Percentiles rank a stretch among this genome's conserved stretches.
Evolutionary conservation across 371 early-diverging fungal species (phyloP).

Genomic region (Syncephalastrum racemosum): DNA sequence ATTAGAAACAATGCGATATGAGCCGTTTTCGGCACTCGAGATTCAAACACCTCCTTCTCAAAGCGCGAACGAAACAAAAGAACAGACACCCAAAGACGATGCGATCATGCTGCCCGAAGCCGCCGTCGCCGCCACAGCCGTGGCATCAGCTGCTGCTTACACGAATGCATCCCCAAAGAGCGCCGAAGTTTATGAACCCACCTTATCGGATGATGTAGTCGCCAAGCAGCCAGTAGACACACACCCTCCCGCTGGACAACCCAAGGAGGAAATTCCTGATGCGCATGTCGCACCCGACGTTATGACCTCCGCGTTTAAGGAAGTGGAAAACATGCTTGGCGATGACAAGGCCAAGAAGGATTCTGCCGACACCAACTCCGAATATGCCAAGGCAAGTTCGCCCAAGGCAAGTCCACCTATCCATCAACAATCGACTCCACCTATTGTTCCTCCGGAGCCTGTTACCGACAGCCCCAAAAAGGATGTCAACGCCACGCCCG

Average conservation of each 20-base stretch:
- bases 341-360: neutral
- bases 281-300: too few species aligned
- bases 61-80: too few species aligned
- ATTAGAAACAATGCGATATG: constrained; percentile 14
- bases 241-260: neutral
- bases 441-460: neutral
- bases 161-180: too few species aligned
- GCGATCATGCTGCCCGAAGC: too few species aligned
- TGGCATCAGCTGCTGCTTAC: too few species aligned
- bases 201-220: neutral
- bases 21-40: constrained; percentile 11
- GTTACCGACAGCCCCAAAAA: neutral
- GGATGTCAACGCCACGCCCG: neutral
- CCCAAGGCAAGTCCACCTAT: neutral
- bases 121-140: too few species aligned
- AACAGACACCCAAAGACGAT: neutral
- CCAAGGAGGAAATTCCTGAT: too few species aligned
- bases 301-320: constrained; percentile 14
- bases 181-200: too few species aligned
- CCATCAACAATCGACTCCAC: constrained; percentile 2
- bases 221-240: constrained; percentile 2
- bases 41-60: constrained; percentile 1
- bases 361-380: constrained; percentile 2
- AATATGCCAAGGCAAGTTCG: neutral
- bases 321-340: constrained; percentile 17